phyloP scores from a whole-genome alignment of 257 asterid species.

The Primulina huaijiensis region DNA sequence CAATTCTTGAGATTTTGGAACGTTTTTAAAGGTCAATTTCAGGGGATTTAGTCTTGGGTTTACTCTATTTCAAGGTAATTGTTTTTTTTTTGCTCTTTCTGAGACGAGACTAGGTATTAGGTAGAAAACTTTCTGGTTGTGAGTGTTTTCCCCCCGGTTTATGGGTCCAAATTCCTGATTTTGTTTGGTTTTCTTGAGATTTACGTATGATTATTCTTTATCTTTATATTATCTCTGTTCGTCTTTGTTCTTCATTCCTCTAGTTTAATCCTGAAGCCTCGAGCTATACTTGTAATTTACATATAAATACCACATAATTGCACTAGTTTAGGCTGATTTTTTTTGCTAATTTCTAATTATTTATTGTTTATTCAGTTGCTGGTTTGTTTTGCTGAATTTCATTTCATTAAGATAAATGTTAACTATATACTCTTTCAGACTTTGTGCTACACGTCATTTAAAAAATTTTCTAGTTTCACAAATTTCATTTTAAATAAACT shows the following conservation, averaged over 20 bases:
- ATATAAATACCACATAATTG: not conserved
- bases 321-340: not conserved
- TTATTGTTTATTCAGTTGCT: too few relatives aligned
- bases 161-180: conserved; percentile 6
- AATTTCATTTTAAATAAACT: not conserved
- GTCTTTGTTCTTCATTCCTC: not conserved
- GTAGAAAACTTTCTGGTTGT: not conserved
- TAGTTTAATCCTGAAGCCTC: not conserved
- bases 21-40: not conserved
- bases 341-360: too few relatives aligned
- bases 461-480: too few relatives aligned
- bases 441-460: too few relatives aligned
- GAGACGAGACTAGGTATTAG: too few relatives aligned
- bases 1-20: not conserved
- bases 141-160: not conserved
- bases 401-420: not conserved
- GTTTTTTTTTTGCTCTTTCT: not conserved
- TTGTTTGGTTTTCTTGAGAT: conserved; percentile 12
- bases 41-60: not conserved
- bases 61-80: not conserved
- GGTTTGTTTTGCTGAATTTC: not conserved
- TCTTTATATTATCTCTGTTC: not conserved
- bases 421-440: too few relatives aligned
- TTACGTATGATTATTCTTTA: not conserved
- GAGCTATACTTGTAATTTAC: not conserved